A percentile compares a stretch with the other conserved stretches of the same genome.
phyloP scores from a whole-genome alignment of 2,329 filamentous ascomycete species.

The Colletotrichum theobromicola region DNA sequence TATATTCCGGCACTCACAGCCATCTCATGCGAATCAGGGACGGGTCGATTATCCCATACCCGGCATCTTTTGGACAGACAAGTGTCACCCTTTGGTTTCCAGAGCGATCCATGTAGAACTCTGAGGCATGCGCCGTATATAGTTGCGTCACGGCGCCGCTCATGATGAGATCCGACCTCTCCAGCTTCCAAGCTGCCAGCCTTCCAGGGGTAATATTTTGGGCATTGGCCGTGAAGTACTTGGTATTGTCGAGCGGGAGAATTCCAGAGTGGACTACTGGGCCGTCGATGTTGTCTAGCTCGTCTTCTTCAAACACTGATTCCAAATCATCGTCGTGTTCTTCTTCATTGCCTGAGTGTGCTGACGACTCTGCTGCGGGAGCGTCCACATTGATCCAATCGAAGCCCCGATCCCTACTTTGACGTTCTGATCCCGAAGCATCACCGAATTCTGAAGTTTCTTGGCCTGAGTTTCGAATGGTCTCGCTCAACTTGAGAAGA shows the following conservation, averaged over 20 bases:
- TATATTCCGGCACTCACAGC: neutral
- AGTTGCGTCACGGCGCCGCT: neutral
- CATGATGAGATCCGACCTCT: neutral
- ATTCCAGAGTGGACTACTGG: neutral
- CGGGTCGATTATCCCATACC: neutral
- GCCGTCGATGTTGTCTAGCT: neutral
- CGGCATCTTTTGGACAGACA: neutral
- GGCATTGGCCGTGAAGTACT: neutral
- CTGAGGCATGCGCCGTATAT: neutral
- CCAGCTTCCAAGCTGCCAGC: neutral
- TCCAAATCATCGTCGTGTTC: neutral
- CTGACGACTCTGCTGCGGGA: neutral
- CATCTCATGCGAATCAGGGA: neutral
- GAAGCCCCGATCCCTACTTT: neutral
- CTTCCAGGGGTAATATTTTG: neutral
- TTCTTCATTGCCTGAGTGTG: neutral
- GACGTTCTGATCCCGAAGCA: neutral
- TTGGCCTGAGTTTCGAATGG: neutral
- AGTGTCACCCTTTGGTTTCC: neutral
- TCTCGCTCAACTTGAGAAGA: constrained; percentile 79
- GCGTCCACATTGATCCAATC: neutral
- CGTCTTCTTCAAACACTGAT: neutral
- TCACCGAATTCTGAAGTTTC: neutral
- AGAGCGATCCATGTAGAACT: neutral
- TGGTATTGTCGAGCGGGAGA: neutral